A percentile compares a stretch with the other conserved stretches of the same genome.
phyloP scores from a whole-genome alignment of 257 asterid species.

The Ophiorrhiza pumila region DNA sequence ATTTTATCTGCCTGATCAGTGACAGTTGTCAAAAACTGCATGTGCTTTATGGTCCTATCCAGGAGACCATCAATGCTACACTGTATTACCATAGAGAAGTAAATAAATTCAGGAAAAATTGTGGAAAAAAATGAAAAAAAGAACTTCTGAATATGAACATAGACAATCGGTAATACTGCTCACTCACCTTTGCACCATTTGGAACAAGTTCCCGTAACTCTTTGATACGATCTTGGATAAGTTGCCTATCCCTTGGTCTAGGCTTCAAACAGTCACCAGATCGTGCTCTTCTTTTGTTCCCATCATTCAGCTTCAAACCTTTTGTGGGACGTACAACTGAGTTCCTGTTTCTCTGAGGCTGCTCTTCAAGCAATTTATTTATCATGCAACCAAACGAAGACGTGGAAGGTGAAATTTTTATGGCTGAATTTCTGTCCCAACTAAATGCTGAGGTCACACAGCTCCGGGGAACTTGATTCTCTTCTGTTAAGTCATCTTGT shows the following conservation, averaged over 20 bases:
- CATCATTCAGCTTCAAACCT: conserved; percentile 33
- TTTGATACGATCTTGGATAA: conserved; percentile 87
- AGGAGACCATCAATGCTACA: conserved; percentile 97
- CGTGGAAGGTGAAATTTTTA: conserved; percentile 29
- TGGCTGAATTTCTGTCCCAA: conserved; percentile 23
- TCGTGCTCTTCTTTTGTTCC: conserved; percentile 50
- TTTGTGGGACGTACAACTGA: conserved; percentile 27
- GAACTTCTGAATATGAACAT: neutral
- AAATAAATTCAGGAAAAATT: neutral
- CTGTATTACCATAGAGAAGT: conserved; percentile 38
- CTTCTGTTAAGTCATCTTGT: conserved; percentile 30
- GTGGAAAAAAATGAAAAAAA: neutral
- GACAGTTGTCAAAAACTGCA: conserved; percentile 66
- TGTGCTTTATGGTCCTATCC: conserved; percentile 83
- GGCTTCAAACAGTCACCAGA: conserved; percentile 45
- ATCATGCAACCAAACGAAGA: conserved; percentile 50
- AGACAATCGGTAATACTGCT: neutral
- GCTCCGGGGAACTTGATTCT: conserved; percentile 32
- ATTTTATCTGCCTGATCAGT: conserved; percentile 68
- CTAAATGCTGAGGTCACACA: conserved; percentile 32
- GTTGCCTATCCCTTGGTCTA: conserved; percentile 91
- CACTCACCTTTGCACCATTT: conserved; percentile 60
- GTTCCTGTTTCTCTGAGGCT: conserved; percentile 32
- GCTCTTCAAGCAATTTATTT: conserved; percentile 33
- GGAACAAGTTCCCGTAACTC: conserved; percentile 94